Base-by-base conservation (phyloP, 1,284 basidiomycete species). In the Sanghuangporus weigelae region DNA sequence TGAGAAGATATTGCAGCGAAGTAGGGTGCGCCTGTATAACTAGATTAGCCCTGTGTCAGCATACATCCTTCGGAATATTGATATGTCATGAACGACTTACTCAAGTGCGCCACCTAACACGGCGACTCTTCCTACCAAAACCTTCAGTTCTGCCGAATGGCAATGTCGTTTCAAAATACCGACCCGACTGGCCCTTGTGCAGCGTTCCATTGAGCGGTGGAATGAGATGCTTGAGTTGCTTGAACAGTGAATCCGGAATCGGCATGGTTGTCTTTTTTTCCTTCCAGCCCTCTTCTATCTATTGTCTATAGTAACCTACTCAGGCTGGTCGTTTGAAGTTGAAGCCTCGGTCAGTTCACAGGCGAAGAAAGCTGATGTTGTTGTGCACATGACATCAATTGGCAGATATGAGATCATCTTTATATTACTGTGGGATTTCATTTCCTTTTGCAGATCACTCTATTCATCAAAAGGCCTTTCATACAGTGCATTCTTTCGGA, bases 161-260 rank as follows among this genome's bases (percentile, higher is more conserved):
- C 26, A 31, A 31, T 31, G 26, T 3, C 26, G 0, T 31, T 31
- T 31, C 26, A 31, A 3, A 31, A 31, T 48, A 75, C 78, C 68
- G 65, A 84, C 95, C 95, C 61, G 95, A 96, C 79, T 98, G 96
- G 11, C 96, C 96, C 73, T 99, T 99, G 79, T 97, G 95, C 42
- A 98, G 78, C 53, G 87, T 84, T 2, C 89, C 86, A 70, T 91
- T 84, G 16, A 96, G 81, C 46, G 94, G 93, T 0, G 94, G 94
- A 65, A 96, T 91, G 51, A 96, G 78, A 64, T 83, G 81, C 72
- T 87, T 89, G 65, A 94, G 82, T 71, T 91, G 87, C 31, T 85
- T 82, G 56, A 91, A 71, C 56, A 90, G 76, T 31, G 76, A 70
- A 67, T 80, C 82, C 54, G 87, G 78, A 54, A 90, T 71, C 10